These are phyloP conservation scores for Dioscorea zingiberensis DNA, from an alignment of 106 monocot genomes.

Conservation along the genomic window DNA sequence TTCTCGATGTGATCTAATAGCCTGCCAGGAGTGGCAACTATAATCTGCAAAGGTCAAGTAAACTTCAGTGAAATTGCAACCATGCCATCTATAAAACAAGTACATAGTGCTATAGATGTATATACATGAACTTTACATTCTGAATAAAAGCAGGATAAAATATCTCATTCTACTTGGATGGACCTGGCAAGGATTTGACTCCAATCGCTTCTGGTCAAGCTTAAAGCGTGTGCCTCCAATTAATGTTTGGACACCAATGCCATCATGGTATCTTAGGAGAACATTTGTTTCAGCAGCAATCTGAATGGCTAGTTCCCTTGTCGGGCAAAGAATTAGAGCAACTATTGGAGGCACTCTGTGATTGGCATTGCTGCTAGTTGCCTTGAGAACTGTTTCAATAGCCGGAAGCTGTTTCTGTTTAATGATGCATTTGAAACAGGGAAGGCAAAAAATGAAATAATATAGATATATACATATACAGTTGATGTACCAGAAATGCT, in stretches of 20 bases:
- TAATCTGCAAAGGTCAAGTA: constrained; percentile 51
- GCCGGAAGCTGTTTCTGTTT: constrained; percentile 89
- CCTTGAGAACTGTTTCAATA: constrained; percentile 90
- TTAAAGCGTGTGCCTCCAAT: constrained; percentile 95
- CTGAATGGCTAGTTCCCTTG: constrained; percentile 95
- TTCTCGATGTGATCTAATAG: constrained; percentile 95
- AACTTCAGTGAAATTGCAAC: neutral
- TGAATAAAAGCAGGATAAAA: no score
- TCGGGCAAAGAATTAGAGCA: constrained; percentile 76
- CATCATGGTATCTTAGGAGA: constrained; percentile 65
- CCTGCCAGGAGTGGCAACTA: constrained; percentile 97
- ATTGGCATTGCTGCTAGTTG: constrained; percentile 24
- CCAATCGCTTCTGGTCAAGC: constrained; percentile 81
- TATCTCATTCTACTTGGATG: neutral
- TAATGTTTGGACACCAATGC: constrained; percentile 76
- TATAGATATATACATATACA: constrained; percentile 2
- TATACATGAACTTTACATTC: no score
- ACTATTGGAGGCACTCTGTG: constrained; percentile 52
- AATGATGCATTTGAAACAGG: constrained; percentile 23
- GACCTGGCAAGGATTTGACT: constrained; percentile 91
- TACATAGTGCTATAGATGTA: neutral
- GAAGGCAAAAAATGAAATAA: neutral
- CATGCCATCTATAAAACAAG: neutral
- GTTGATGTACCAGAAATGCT: constrained; percentile 73
- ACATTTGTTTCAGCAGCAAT: constrained; percentile 90